Conservation (phyloP, 1,284 basidiomycete species). For the Ganoderma sinense region DNA sequence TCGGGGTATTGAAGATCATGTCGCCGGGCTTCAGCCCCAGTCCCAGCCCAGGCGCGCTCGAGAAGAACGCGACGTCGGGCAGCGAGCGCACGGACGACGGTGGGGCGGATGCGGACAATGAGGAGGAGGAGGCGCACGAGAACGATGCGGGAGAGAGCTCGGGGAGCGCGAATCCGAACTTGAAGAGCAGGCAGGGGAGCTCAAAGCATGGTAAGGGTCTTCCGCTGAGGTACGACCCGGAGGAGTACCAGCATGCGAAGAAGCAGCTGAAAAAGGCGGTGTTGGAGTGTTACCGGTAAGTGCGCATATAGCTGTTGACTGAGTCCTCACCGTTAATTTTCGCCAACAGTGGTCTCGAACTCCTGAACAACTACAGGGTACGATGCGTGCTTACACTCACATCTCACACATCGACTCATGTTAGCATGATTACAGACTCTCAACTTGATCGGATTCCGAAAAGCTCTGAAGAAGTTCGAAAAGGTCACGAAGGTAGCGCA, state of each 20-base stretch:
- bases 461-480: slow-evolving; percentile 94
- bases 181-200: not conserved
- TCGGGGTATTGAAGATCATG: slow-evolving; percentile 16
- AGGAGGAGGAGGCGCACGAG: not conserved
- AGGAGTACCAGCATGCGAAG: slow-evolving; percentile 85
- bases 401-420: not conserved
- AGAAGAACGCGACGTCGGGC: not conserved
- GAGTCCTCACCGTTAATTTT: not conserved
- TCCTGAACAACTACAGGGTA: slow-evolving; percentile 88
- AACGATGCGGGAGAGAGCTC: not conserved
- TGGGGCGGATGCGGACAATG: slow-evolving; percentile 7
- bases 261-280: slow-evolving; percentile 85
- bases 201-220: not conserved
- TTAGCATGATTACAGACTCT: slow-evolving; percentile 63
- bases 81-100: not conserved
- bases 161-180: not conserved
- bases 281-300: slow-evolving; percentile 85
- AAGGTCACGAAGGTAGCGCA: slow-evolving; percentile 74
- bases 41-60: not conserved
- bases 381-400: slow-evolving; percentile 32
- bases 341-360: slow-evolving; percentile 66
- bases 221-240: slow-evolving; percentile 58
- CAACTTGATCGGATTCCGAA: slow-evolving; percentile 91
- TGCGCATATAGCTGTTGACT: not conserved
- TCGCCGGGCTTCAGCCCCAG: not conserved